Evolutionary conservation across 495 filamentous ascomycete species (phyloP).

Genomic region (Aspergillus biplanus): DNA sequence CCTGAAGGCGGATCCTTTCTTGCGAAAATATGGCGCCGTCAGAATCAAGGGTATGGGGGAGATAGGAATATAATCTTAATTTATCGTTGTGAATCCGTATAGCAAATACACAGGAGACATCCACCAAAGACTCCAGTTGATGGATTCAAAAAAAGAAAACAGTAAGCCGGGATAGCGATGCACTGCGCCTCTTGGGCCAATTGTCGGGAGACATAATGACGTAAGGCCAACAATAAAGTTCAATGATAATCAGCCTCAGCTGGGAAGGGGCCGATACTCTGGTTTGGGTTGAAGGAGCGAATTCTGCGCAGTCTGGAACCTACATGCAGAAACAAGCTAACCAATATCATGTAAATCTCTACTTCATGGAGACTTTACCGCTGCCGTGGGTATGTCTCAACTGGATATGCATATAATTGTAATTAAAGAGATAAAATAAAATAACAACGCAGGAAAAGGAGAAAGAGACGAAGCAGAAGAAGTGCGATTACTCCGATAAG

Average conservation of each 20-base stretch:
- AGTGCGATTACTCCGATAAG: not conserved
- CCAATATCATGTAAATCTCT: not conserved
- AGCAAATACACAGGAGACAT: no score
- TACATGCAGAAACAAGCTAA: slow-evolving; percentile 10
- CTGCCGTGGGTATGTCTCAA: not conserved
- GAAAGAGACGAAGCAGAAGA: no score
- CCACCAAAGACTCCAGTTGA: not conserved
- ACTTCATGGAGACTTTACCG: not conserved
- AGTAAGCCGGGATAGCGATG: not conserved
- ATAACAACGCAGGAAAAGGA: no score
- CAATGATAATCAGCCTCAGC: slow-evolving; percentile 23
- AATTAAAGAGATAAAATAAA: no score
- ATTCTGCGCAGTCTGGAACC: not conserved
- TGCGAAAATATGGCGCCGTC: not conserved
- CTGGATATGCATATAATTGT: not conserved
- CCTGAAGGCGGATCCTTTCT: not conserved
- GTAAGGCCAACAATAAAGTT: slow-evolving; percentile 21
- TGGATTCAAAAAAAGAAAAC: not conserved
- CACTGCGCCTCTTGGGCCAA: slow-evolving; percentile 1
- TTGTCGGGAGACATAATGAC: slow-evolving; percentile 20
- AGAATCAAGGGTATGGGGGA: not conserved
- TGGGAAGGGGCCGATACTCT: slow-evolving; percentile 3
- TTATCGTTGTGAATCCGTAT: not conserved
- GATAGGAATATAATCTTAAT: not conserved
- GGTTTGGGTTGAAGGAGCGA: not conserved